A percentile compares a stretch with the other conserved stretches of the same genome.
Evolutionary conservation across 129 eudicot genomes (phyloP).

Genomic region (Flaveria robusta): DNA sequence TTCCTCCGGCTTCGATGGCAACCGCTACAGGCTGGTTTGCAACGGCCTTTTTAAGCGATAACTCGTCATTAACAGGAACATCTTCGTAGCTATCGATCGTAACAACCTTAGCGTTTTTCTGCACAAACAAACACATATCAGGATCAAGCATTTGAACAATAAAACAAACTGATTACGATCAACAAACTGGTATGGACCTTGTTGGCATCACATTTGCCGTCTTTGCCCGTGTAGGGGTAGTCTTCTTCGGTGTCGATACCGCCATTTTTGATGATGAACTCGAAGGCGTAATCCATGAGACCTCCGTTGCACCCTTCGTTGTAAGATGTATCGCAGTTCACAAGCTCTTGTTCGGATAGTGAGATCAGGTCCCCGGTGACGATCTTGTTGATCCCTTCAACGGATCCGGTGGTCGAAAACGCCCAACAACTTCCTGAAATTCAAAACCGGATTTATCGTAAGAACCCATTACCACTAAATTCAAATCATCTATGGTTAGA

Average conservation of each 20-base stretch:
- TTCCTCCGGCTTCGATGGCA: conserved; percentile 93
- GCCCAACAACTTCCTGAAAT: conserved; percentile 17
- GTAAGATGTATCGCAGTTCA: conserved; percentile 23
- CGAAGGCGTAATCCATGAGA: conserved; percentile 16
- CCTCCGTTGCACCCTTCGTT: conserved; percentile 17
- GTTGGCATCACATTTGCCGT: conserved; percentile 53
- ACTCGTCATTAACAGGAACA: conserved; percentile 68
- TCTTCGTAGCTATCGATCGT: conserved; percentile 69
- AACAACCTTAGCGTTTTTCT: conserved; percentile 84
- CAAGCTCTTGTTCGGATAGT: conserved; percentile 6
- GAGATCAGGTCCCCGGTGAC: conserved; percentile 13
- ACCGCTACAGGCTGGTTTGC: conserved; percentile 79
- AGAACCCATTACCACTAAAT: too few relatives aligned
- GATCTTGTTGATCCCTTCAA: conserved; percentile 5
- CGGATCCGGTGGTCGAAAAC: conserved; percentile 15
- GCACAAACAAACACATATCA: conserved; percentile 2
- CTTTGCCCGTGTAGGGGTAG: conserved; percentile 2
- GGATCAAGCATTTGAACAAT: neutral
- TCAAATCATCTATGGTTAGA: too few relatives aligned
- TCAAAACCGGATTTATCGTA: neutral
- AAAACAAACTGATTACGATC: neutral
- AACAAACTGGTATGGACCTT: conserved; percentile 45
- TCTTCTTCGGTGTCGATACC: conserved; percentile 16
- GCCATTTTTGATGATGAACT: conserved; percentile 14
- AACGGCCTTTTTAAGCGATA: conserved; percentile 70